Evolutionary conservation across 768 basidiomycete genomes (phyloP), one percentile per base, ranked within the genome.

Genomic region (Mycena maculata): DNA sequence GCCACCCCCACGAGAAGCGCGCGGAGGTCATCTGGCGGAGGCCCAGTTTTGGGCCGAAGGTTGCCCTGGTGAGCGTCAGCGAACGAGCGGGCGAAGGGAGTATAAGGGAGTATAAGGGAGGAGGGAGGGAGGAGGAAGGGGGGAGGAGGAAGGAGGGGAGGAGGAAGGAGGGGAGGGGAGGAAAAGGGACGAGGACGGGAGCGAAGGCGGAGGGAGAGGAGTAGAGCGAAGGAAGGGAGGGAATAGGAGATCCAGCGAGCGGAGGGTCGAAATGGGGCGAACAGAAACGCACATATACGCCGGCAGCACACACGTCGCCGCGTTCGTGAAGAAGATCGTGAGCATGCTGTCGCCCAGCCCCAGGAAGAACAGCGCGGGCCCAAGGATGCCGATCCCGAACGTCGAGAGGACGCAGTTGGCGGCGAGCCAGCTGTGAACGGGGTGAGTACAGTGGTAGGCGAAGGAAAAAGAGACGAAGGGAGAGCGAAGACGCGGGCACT

Each of bases 11-110:
- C 25, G 79, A 79, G 74, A 73, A 85, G 11, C 84, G 76, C 30
- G 81, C 76, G 28, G 76, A 68, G 12, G 80, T 81, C 82, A 85
- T 82, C 57, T 84, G 83, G 2, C 83, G 78, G 9, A 84, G 76
- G 42, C 83, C 61, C 76, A 72, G 79, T 45, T 76, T 74, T 36
- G 78, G 77, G 42, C 82, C 83, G 69, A 81, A 82, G 52, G 70
- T 72, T 18, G 79, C 63, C 60, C 70, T 71, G 50, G 13, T 16
- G 44, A 28, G 27, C 27, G 30, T 68, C 23, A 23, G 25, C 18
- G 12, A 27, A 12, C n/a, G 33, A 36, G 33, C 18, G 47, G 16
- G 30, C 30, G 27, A 33, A 27, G 49, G 49, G 30, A 27, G n/a
- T n/a, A n/a, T n/a, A n/a, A 52, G 49, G 18, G 38, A 8, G 18